Evolutionary conservation across 108 stramenopile species (phyloP), one percentile per base, ranked within the genome.

Genomic region (Aurantiochytrium sp.): DNA sequence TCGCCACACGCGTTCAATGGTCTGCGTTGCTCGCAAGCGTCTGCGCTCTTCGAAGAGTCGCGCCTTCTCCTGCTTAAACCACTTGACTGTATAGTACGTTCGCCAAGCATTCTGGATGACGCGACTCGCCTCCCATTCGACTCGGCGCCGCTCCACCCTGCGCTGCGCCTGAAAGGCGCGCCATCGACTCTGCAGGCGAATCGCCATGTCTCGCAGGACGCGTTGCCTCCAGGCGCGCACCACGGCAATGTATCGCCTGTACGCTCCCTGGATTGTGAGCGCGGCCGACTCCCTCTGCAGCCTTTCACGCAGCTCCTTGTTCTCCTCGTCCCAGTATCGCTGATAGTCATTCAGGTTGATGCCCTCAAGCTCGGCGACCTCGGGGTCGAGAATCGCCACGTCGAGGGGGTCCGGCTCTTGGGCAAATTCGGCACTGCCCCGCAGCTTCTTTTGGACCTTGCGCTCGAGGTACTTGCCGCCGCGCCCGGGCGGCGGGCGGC

Each of bases 311-410:
- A 81, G 42, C 45, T 81, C 73, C 42, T 48, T 41, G 45, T 81
- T 81, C 24, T 81, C 73, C 30, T 81, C 42, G 42, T 81, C 73
- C 73, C 73, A 81, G 45, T 81, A 81, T 6, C 73, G 39, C 73
- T 81, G 73, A 48, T 81, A 81, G 45, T 81, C 73, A 3, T 48
- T 48, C 6, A 81, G 73, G 2, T 81, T 81, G 42, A 81, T 81
- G 45, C 73, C 73, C 32, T 81, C 73, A 12, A 81, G 73, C 73
- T 81, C 73, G 45, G 73, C 73, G 1, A 81, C 45, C 6, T 81
- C 73, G 6, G 39, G 42, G 30, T 81, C 73, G 8, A 81, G 17
- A 81, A 81, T 81, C 0, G 39, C 73, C 15, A 42, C n/a, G 42
- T 81, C 73, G 6, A 81, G 27, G 12, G n/a, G n/a, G 39, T 48